These are phyloP conservation scores for Russula emetica DNA, from an alignment of 768 basidiomycete genomes.

Conservation along the genomic window DNA sequence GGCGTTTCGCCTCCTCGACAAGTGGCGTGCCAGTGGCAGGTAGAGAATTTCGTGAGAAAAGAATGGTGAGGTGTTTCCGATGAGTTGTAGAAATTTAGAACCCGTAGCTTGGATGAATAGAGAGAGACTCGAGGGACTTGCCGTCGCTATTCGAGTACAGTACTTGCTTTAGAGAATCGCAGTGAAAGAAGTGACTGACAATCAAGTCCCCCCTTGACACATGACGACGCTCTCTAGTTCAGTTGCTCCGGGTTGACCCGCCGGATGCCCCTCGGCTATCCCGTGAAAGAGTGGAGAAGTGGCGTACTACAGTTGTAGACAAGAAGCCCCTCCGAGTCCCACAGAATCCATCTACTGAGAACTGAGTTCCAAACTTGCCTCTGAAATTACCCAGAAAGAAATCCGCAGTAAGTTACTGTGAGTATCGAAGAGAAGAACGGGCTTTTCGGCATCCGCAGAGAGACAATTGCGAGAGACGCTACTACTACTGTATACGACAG, in stretches of 20 bases:
- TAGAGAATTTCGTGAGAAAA: constrained; percentile 24
- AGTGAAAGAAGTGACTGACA: constrained; percentile 1
- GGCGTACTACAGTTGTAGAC: not conserved
- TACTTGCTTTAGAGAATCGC: not conserved
- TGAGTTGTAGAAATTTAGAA: not conserved
- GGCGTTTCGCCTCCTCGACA: constrained; percentile 13
- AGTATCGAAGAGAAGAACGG: not conserved
- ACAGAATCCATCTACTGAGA: not conserved
- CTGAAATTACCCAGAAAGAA: not conserved
- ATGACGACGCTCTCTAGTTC: not conserved
- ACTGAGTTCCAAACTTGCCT: not conserved
- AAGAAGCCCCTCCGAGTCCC: not conserved
- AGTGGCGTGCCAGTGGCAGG: constrained; percentile 21
- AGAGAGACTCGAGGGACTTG: not conserved
- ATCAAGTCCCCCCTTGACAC: not conserved
- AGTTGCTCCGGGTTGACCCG: constrained; percentile 1
- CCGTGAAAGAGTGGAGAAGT: constrained; percentile 10
- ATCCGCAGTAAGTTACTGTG: not conserved
- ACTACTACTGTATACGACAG: too few species aligned
- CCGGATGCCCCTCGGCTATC: constrained; percentile 7
- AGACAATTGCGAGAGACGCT: not conserved
- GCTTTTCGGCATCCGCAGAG: not conserved
- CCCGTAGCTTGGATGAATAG: constrained; percentile 3
- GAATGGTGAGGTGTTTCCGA: not conserved
- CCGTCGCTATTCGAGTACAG: too few species aligned